phyloP scores from a whole-genome alignment of 208 protist genomes.

The Giardia muris region DNA sequence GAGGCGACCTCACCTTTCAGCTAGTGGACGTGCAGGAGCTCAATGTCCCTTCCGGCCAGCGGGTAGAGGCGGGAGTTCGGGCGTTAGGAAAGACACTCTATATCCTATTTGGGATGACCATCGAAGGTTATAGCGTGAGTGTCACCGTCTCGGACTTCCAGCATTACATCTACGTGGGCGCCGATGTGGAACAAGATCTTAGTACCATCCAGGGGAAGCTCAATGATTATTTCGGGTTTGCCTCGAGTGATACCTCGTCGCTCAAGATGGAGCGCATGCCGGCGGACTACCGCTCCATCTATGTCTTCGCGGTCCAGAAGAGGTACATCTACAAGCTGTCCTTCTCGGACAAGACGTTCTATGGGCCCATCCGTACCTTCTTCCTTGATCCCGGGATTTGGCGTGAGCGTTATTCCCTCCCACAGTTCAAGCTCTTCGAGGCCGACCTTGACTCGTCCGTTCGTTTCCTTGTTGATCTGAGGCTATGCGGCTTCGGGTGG shows the following conservation, averaged over 20 bases:
- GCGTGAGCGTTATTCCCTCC: neutral
- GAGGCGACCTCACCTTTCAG: neutral
- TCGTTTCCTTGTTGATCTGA: neutral
- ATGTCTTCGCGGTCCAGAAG: neutral
- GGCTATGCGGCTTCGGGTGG: neutral
- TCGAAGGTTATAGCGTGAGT: neutral
- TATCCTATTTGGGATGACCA: constrained; percentile 5
- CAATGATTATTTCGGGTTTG: neutral
- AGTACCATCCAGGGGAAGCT: neutral
- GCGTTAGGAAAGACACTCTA: neutral
- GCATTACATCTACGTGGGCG: neutral
- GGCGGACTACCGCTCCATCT: neutral
- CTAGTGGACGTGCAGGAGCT: constrained; percentile 2
- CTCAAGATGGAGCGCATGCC: neutral
- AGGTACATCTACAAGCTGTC: neutral
- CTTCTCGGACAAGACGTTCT: neutral
- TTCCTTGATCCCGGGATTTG: neutral
- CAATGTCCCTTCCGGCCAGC: neutral
- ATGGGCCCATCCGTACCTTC: neutral
- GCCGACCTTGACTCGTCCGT: neutral
- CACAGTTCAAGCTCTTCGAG: neutral
- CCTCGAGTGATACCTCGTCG: neutral
- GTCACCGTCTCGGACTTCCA: neutral
- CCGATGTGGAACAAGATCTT: neutral
- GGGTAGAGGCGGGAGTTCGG: neutral